Evolutionary conservation across 2,329 filamentous ascomycete species (phyloP).

Genomic region (Thielaviopsis musarum): DNA sequence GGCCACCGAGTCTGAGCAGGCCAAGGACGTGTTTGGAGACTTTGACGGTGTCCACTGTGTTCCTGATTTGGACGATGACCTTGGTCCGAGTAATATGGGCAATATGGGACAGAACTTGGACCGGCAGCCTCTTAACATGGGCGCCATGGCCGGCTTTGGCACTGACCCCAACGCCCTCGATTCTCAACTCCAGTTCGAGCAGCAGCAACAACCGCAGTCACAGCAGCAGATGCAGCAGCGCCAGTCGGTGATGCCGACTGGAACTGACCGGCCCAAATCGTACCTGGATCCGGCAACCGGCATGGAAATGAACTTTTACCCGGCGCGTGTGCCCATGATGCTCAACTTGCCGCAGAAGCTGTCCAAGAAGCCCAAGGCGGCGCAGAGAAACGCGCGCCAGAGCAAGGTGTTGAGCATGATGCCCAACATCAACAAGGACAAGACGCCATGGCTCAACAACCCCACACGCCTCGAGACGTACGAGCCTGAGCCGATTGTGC

Average conservation of each 20-base stretch:
- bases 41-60: constrained; percentile 69
- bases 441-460: constrained; percentile 22
- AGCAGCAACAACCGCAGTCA: not conserved
- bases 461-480: constrained; percentile 5
- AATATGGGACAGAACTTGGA: not conserved
- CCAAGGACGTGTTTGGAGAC: constrained; percentile 52
- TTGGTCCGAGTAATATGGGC: not conserved
- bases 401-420: constrained; percentile 56
- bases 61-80: constrained; percentile 25
- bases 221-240: not conserved
- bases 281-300: constrained; percentile 48
- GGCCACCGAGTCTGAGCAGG: constrained; percentile 44
- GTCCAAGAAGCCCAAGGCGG: constrained; percentile 51
- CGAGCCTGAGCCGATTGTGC: constrained; percentile 1
- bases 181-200: not conserved
- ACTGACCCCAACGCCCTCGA: not conserved
- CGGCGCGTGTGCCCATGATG: constrained; percentile 84
- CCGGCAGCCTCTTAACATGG: not conserved
- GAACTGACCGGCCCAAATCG: constrained; percentile 30
- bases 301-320: constrained; percentile 84
- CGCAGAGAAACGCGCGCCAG: constrained; percentile 50
- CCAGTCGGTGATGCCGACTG: not conserved
- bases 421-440: constrained; percentile 15
- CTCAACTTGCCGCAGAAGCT: constrained; percentile 81
- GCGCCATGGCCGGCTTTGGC: not conserved